Evolutionary conservation across 352 stramenopile species (phyloP).

Genomic region (Phytophthora europaea): DNA sequence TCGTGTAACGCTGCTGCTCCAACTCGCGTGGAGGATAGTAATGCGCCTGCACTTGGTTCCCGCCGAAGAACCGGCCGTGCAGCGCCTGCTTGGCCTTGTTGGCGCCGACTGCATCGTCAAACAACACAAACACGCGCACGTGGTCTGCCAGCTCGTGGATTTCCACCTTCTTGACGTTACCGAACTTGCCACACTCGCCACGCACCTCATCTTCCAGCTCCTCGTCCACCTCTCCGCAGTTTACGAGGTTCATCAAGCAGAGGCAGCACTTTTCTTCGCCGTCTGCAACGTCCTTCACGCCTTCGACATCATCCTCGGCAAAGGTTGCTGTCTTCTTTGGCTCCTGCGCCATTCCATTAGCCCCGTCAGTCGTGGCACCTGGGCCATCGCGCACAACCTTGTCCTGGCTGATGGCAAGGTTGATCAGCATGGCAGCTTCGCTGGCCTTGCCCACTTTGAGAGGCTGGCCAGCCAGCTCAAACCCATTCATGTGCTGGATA

Average conservation of each 20-base stretch:
- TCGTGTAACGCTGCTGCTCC: slow-evolving; percentile 55
- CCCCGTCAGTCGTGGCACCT: slow-evolving; percentile 16
- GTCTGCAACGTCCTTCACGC: slow-evolving; percentile 53
- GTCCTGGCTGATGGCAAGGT: slow-evolving; percentile 71
- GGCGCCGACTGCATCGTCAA: slow-evolving; percentile 55
- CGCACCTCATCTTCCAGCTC: slow-evolving; percentile 77
- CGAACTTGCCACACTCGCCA: slow-evolving; percentile 74
- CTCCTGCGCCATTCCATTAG: slow-evolving; percentile 1
- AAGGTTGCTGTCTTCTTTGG: slow-evolving; percentile 46
- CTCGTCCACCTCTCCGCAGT: slow-evolving; percentile 75
- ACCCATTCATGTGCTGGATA: slow-evolving; percentile 88
- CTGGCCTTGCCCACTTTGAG: slow-evolving; percentile 87
- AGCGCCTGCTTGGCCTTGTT: slow-evolving; percentile 65
- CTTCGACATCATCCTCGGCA: slow-evolving; percentile 71
- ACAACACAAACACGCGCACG: slow-evolving; percentile 85
- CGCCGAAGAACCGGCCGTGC: slow-evolving; percentile 81
- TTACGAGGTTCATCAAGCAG: slow-evolving; percentile 80
- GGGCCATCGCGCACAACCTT: slow-evolving; percentile 59
- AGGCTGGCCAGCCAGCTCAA: slow-evolving; percentile 77
- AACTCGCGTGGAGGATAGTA: slow-evolving; percentile 70
- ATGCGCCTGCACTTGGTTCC: slow-evolving; percentile 74
- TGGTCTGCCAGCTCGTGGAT: slow-evolving; percentile 75
- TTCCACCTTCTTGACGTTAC: slow-evolving; percentile 60
- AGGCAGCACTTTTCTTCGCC: slow-evolving; percentile 61
- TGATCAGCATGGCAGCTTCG: slow-evolving; percentile 69